Evolutionary conservation across 352 stramenopile species (phyloP).

Genomic region (Pythium oligandrum): DNA sequence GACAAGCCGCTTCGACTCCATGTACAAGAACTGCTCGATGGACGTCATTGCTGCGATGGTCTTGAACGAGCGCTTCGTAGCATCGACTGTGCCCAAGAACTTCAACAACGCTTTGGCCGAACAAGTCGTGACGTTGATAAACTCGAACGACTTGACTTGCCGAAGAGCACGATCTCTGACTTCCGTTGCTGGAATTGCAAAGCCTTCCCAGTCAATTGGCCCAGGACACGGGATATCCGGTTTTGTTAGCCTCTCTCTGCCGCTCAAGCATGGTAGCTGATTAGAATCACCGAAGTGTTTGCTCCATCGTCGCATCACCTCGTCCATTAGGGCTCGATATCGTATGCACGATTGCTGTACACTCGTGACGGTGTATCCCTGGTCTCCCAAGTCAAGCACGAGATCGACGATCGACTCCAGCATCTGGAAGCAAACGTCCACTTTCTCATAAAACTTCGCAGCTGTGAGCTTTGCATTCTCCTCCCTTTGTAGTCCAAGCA

Average conservation of each 20-base stretch:
- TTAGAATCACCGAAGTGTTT: too few relatives aligned
- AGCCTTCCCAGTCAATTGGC: too few relatives aligned
- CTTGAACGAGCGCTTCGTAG: too few relatives aligned
- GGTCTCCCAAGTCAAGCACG: background rate
- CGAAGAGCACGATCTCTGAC: too few relatives aligned
- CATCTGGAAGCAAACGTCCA: slow-evolving; percentile 16
- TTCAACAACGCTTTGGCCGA: background rate
- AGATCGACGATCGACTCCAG: background rate
- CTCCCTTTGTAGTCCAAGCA: too few relatives aligned
- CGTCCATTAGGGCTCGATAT: background rate
- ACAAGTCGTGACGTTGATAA: background rate
- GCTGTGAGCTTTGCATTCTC: too few relatives aligned
- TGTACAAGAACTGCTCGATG: slow-evolving; percentile 3
- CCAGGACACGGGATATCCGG: too few relatives aligned
- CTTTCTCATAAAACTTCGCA: too few relatives aligned
- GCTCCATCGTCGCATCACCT: background rate
- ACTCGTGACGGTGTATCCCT: background rate
- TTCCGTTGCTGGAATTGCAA: too few relatives aligned
- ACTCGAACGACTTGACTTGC: slow-evolving; percentile 1
- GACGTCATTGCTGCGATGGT: background rate
- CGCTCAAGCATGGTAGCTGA: too few relatives aligned
- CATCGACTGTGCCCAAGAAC: background rate
- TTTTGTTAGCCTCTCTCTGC: too few relatives aligned
- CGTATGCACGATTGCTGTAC: background rate
- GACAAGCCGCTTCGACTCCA: background rate